Percentiles rank a stretch among this genome's conserved stretches.
These are phyloP conservation scores for Sordaria brevicollis DNA, from an alignment of 495 filamentous ascomycete species.

Conservation along the genomic window DNA sequence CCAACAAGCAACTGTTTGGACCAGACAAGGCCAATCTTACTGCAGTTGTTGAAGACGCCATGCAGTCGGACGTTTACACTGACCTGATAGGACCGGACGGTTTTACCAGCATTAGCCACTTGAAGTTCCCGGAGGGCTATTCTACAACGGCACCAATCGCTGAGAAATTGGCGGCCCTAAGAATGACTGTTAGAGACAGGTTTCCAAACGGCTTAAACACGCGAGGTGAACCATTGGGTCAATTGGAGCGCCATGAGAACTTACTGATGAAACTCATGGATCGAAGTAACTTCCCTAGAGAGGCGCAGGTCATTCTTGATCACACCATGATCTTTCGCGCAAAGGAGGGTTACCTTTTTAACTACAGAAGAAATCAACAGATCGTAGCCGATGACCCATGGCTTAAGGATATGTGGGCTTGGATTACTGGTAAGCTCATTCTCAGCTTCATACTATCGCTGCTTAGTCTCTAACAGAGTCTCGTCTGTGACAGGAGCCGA, in stretches of 20 bases:
- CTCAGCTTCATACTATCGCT: not conserved
- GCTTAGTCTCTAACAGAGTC: not conserved
- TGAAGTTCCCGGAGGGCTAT: constrained; percentile 15
- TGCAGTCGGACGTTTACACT: constrained; percentile 6
- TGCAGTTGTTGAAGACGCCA: constrained; percentile 22
- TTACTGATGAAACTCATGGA: constrained; percentile 39
- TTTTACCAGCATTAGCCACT: not conserved
- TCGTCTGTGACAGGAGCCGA: constrained; percentile 45
- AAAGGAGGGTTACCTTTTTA: constrained; percentile 68
- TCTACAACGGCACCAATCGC: constrained; percentile 15
- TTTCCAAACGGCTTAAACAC: not conserved
- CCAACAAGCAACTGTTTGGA: constrained; percentile 36
- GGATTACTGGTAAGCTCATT: constrained; percentile 52
- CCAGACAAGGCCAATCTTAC: constrained; percentile 22
- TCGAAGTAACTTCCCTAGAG: constrained; percentile 20
- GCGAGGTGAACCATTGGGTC: constrained; percentile 20
- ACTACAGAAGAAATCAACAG: constrained; percentile 55
- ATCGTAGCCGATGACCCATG: constrained; percentile 64
- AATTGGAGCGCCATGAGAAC: constrained; percentile 33
- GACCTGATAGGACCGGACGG: not conserved
- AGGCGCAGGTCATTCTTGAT: constrained; percentile 30
- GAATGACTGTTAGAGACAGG: constrained; percentile 17
- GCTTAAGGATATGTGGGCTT: constrained; percentile 68
- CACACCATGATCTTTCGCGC: constrained; percentile 41
- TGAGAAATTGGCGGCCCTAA: constrained; percentile 28